Base-by-base conservation (phyloP, 2,329 filamentous ascomycete species). In the Aspergillus pseudotamarii region DNA sequence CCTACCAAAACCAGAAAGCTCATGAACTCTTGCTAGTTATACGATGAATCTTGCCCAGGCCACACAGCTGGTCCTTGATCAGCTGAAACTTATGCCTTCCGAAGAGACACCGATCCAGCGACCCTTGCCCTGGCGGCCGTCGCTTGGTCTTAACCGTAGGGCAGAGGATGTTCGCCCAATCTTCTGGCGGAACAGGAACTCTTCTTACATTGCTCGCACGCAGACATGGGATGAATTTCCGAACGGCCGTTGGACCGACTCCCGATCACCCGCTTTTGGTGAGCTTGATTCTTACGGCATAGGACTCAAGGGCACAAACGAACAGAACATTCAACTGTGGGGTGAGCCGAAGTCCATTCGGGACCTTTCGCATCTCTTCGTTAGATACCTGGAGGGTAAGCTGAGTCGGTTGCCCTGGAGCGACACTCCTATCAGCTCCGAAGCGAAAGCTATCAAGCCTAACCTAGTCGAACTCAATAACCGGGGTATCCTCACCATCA, bases 161-260 rank as follows among this genome's bases (percentile, higher is more conserved):
- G 92, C 92, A 55, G 95, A 99, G 81, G 96, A 97, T 74, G 95
- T 99, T 50, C 92, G 95, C 59, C 95, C 95, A 38, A 96, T 99
- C 70, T 99, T 99, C 85, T 99, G 95, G 95, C 90, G 94, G 71
- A 97, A 98, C 81, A 89, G 95, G 63, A 95, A 96, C 80, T 93
- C 95, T 75, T 97, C 94, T 4, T 99, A 99, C 73, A 89, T 99
- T 60, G 89, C 93, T 61, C 92, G 95, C 60, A 99, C 95, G 0
- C 94, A 97, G 76, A 94, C 97, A 71, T 99, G 95, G 95, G 95
- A 99, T 73, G 95, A 99, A 78, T 99, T 97, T 72, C 95, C 95
- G 61, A 99, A 99, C 83, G 95, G 95, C 54, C 91, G 95, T 78
- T 99, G 95, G 95, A 96, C 95, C 80, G 95, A 99, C 79, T 94